Evolutionary conservation across 23 red algal genomes (phyloP).

Genomic region (Gracilaria gracilis): DNA sequence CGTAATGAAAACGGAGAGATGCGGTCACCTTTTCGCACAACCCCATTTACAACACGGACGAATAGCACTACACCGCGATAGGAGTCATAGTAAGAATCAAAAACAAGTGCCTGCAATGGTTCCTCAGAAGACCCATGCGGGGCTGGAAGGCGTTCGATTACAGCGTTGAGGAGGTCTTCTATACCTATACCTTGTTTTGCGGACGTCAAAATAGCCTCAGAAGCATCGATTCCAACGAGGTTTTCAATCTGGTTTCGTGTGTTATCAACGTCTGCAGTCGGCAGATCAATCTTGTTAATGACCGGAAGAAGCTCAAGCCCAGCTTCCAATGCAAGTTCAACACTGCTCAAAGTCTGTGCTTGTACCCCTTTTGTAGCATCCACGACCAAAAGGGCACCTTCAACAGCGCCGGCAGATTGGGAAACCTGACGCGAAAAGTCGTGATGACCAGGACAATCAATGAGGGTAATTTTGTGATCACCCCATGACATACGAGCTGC

Average conservation of each 20-base stretch:
- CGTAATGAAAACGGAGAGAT: conserved; percentile 59
- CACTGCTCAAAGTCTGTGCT: conserved; percentile 90
- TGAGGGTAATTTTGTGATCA: conserved; percentile 73
- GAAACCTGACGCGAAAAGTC: conserved; percentile 95
- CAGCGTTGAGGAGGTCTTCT: conserved; percentile 68
- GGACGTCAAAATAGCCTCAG: conserved; percentile 74
- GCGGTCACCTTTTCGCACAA: conserved; percentile 62
- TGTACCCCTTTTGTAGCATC: conserved; percentile 90
- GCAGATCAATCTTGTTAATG: conserved; percentile 95
- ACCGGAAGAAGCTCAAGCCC: conserved; percentile 82
- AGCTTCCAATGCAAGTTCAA: conserved; percentile 73
- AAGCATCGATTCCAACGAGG: conserved; percentile 68
- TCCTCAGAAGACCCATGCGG: conserved; percentile 26
- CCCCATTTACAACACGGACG: conserved; percentile 81
- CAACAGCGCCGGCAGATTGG: conserved; percentile 74
- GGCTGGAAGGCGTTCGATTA: conserved; percentile 80
- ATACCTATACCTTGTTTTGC: conserved; percentile 82
- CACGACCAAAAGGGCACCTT: conserved; percentile 85
- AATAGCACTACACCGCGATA: conserved; percentile 91
- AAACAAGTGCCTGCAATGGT: conserved; percentile 84
- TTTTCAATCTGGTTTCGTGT: conserved; percentile 64
- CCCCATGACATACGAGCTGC: conserved; percentile 79
- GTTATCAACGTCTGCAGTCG: conserved; percentile 69
- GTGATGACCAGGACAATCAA: conserved; percentile 95
- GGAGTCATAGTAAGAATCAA: conserved; percentile 81